phyloP scores from a whole-genome alignment of 2,329 filamentous ascomycete species.

The Endocalyx cinctus region DNA sequence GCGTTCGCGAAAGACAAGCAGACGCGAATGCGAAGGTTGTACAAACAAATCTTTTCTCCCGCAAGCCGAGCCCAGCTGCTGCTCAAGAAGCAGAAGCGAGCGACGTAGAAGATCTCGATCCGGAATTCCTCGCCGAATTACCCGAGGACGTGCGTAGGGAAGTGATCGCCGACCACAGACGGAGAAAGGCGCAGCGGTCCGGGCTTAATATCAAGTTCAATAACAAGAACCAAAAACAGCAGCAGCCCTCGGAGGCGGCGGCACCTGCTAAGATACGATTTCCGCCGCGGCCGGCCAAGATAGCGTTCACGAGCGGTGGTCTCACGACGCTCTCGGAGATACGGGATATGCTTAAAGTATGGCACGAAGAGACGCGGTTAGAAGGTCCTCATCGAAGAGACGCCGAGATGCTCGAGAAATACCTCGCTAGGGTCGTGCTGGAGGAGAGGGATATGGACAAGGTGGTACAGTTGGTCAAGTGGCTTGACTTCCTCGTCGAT shows the following conservation, averaged over 20 bases:
- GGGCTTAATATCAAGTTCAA: constrained; percentile 40
- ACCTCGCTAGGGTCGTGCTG: constrained; percentile 64
- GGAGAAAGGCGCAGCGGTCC: constrained; percentile 54
- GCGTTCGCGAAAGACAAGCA: constrained; percentile 46
- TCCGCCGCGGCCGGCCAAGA: constrained; percentile 38
- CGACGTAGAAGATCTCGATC: constrained; percentile 51
- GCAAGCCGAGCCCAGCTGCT: constrained; percentile 27
- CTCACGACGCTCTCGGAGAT: constrained; percentile 53
- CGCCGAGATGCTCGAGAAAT: constrained; percentile 67
- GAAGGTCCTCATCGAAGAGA: constrained; percentile 79
- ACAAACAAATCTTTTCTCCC: constrained; percentile 68
- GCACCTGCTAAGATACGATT: constrained; percentile 44
- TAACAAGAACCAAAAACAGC: constrained; percentile 12
- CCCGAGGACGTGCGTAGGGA: constrained; percentile 77
- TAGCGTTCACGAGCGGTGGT: constrained; percentile 40
- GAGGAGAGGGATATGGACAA: constrained; percentile 79
- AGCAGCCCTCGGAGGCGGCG: constrained; percentile 8
- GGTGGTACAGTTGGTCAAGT: constrained; percentile 63
- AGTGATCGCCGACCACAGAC: constrained; percentile 69
- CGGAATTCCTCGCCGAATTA: constrained; percentile 74
- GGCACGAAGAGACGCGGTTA: constrained; percentile 66
- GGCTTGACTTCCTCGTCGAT: constrained; percentile 57
- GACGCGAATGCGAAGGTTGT: constrained; percentile 57
- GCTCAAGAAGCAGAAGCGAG: constrained; percentile 22
- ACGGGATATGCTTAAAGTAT: constrained; percentile 67